Conservation (phyloP, 164 flowering plant species). For the Taxillus chinensis region DNA sequence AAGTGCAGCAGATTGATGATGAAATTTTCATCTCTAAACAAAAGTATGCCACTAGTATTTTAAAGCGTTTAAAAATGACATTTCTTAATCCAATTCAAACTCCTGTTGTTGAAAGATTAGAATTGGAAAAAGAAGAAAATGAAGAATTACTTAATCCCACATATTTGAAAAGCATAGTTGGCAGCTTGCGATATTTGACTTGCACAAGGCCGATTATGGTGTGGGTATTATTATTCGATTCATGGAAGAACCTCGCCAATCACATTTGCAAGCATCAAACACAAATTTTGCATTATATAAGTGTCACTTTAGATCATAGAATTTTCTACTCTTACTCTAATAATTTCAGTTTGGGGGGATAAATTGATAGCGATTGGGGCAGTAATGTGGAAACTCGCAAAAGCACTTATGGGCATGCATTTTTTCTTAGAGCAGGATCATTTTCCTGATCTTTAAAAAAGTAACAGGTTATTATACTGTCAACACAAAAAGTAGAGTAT, state of each 20-base stretch:
- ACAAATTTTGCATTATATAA: too few relatives aligned
- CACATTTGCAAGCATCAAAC: too few relatives aligned
- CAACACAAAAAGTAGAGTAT: slow-evolving; percentile 10
- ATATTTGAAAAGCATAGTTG: slow-evolving; percentile 7
- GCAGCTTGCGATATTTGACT: slow-evolving; percentile 10
- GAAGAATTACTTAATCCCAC: not conserved
- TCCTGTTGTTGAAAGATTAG: slow-evolving; percentile 6
- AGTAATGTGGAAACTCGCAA: not conserved
- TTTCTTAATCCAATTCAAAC: too few relatives aligned
- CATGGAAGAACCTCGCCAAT: too few relatives aligned
- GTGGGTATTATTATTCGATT: too few relatives aligned
- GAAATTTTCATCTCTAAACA: too few relatives aligned
- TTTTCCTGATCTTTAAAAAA: slow-evolving; percentile 12
- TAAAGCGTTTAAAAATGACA: too few relatives aligned
- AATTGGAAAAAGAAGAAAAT: not conserved
- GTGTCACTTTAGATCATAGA: too few relatives aligned
- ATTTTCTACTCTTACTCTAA: not conserved
- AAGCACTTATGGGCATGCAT: not conserved
- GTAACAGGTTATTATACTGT: slow-evolving; percentile 10
- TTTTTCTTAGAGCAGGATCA: too few relatives aligned
- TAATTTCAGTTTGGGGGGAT: not conserved
- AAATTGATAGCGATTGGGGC: not conserved
- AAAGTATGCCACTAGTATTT: too few relatives aligned
- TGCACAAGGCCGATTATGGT: slow-evolving; percentile 9
- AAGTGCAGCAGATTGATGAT: too few relatives aligned